Conservation (phyloP, 176 grass and related monocot species). For the Elymus sibiricus region DNA sequence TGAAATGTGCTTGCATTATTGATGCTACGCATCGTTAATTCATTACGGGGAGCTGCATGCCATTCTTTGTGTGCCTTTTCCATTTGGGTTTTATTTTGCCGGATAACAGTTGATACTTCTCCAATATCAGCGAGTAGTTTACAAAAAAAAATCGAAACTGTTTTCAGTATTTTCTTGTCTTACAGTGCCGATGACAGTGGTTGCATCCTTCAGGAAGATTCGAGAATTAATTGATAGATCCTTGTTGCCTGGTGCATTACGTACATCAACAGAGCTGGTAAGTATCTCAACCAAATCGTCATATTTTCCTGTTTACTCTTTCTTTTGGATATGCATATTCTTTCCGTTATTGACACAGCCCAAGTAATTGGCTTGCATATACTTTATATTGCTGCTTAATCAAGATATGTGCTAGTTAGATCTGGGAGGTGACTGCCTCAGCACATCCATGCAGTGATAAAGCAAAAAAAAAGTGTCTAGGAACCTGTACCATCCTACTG, state of each 20-base stretch:
- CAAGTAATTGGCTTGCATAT: neutral
- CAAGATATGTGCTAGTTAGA: constrained; percentile 12
- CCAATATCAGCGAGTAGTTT: neutral
- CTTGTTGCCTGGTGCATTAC: constrained; percentile 72
- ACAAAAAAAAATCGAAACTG: neutral
- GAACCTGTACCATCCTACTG: neutral
- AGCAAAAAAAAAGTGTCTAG: neutral
- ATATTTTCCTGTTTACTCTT: neutral
- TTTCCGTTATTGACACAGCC: neutral
- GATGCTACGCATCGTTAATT: constrained; percentile 6
- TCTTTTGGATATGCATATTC: neutral
- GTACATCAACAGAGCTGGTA: constrained; percentile 82
- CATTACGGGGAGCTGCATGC: neutral
- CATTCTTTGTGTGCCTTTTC: neutral
- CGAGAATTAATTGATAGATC: constrained; percentile 69
- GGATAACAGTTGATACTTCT: neutral
- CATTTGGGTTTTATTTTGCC: neutral
- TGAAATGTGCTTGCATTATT: neutral
- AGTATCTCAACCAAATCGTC: constrained; percentile 28
- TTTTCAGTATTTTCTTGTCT: constrained; percentile 18
- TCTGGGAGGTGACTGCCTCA: constrained; percentile 9
- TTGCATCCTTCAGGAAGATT: constrained; percentile 93
- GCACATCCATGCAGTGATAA: neutral
- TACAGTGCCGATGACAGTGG: constrained; percentile 83
- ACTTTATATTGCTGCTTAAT: neutral